Conservation (phyloP, 2,329 filamentous ascomycete genomes). For the Pseudogymnoascus sp. region DNA sequence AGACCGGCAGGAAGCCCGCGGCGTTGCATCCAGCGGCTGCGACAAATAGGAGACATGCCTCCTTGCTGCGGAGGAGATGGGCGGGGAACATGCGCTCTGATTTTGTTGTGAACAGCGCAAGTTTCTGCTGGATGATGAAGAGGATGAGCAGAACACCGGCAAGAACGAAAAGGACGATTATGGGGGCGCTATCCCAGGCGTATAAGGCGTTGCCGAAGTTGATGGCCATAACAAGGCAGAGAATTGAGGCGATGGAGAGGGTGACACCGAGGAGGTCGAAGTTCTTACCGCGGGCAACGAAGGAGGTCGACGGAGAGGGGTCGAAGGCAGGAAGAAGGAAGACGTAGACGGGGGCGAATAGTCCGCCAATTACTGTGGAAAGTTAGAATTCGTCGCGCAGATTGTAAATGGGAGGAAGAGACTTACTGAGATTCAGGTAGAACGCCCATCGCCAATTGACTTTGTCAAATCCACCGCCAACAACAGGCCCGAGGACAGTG, state of each 20-base stretch:
- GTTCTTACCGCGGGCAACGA: constrained; percentile 7
- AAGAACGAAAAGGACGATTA: constrained; percentile 31
- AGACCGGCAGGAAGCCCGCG: constrained; percentile 36
- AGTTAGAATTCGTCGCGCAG: background rate
- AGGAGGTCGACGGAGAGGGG: constrained; percentile 1
- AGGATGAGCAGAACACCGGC: constrained; percentile 28
- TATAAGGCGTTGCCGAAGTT: constrained; percentile 24
- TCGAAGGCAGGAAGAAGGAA: constrained; percentile 16
- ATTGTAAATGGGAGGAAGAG: background rate
- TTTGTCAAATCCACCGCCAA: constrained; percentile 27
- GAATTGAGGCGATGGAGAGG: constrained; percentile 22
- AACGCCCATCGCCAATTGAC: constrained; percentile 33
- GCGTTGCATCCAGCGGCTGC: constrained; percentile 40
- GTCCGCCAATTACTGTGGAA: background rate
- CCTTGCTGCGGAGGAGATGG: constrained; percentile 16
- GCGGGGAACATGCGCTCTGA: constrained; percentile 16
- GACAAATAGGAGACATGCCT: constrained; percentile 23
- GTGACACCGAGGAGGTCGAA: constrained; percentile 30
- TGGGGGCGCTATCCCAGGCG: constrained; percentile 16
- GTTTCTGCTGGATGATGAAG: constrained; percentile 16
- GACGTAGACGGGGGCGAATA: constrained; percentile 16
- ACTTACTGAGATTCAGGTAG: constrained; percentile 23
- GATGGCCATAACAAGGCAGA: constrained; percentile 21
- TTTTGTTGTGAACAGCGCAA: constrained; percentile 18
- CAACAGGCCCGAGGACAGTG: constrained; percentile 17